These are phyloP conservation scores for Testicularia cyperi DNA, from an alignment of 1,284 basidiomycete species.

Conservation along the genomic window DNA sequence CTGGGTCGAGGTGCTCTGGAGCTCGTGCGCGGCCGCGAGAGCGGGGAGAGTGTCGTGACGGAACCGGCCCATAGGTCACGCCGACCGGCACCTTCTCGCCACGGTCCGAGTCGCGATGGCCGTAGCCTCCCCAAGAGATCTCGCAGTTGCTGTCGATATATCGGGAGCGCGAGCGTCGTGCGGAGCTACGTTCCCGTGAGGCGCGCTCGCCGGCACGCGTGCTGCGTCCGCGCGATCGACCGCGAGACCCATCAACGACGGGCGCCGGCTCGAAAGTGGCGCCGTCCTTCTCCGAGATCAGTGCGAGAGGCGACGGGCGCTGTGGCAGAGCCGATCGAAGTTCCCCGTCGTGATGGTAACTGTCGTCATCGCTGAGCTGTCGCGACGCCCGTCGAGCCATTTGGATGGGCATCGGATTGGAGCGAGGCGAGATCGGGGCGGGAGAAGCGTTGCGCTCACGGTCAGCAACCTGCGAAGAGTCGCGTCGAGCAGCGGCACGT, in stretches of 20 bases:
- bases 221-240: constrained; percentile 19
- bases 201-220: constrained; percentile 15
- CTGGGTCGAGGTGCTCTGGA: constrained; percentile 22
- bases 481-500: constrained; percentile 37
- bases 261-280: neutral
- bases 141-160: constrained; percentile 29
- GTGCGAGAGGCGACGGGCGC: constrained; percentile 20
- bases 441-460: constrained; percentile 6
- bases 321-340: constrained; percentile 23
- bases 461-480: constrained; percentile 1
- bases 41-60: constrained; percentile 6
- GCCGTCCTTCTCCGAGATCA: constrained; percentile 17
- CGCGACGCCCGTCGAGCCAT: constrained; percentile 10
- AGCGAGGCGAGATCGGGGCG: constrained; percentile 22
- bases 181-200: constrained; percentile 27
- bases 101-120: constrained; percentile 21
- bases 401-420: constrained; percentile 32
- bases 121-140: constrained; percentile 33
- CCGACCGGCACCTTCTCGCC: constrained; percentile 6
- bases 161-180: constrained; percentile 18
- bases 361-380: constrained; percentile 13
- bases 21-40: constrained; percentile 3
- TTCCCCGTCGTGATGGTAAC: constrained; percentile 29
- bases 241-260: constrained; percentile 4
- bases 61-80: too few species aligned